Evolutionary conservation across 2,329 filamentous ascomycete species (phyloP).

Genomic region (Neonectria hederae): DNA sequence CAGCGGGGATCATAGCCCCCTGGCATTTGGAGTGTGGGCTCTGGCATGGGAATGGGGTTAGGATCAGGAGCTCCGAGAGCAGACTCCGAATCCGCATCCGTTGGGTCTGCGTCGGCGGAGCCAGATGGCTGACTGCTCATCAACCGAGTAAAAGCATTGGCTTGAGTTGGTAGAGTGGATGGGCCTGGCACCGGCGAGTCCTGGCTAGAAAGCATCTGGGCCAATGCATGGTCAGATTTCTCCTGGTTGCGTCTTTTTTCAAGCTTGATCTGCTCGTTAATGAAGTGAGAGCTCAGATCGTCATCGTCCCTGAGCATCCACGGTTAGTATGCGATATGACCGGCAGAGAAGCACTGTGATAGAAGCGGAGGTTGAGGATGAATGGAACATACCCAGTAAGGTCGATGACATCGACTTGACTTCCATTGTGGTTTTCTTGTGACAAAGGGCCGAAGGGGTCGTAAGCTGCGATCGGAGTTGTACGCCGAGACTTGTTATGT

Average conservation of each 20-base stretch:
- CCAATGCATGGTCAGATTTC: constrained; percentile 42
- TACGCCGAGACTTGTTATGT: constrained; percentile 48
- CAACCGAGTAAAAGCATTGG: constrained; percentile 41
- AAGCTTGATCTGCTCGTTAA: constrained; percentile 49
- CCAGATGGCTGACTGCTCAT: constrained; percentile 44
- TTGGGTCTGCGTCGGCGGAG: not conserved
- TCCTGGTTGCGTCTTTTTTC: constrained; percentile 46
- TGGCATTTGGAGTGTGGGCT: constrained; percentile 21
- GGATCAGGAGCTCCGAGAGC: not conserved
- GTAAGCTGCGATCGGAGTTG: constrained; percentile 35
- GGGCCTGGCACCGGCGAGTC: constrained; percentile 18
- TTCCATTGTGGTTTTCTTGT: constrained; percentile 12
- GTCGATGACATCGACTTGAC: constrained; percentile 49
- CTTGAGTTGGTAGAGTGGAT: constrained; percentile 9
- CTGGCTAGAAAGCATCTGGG: constrained; percentile 41
- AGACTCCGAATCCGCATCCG: constrained; percentile 1
- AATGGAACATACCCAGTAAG: constrained; percentile 51
- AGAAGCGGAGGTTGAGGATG: not conserved
- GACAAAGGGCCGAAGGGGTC: constrained; percentile 16
- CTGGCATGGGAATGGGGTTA: constrained; percentile 1
- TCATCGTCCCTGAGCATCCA: constrained; percentile 45
- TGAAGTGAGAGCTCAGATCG: constrained; percentile 38
- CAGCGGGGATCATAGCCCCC: constrained; percentile 28
- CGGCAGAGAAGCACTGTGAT: too few relatives aligned
- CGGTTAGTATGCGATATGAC: not conserved